Percentiles rank a stretch among this genome's conserved stretches.
Evolutionary conservation across 768 basidiomycete genomes (phyloP).

Genomic region (Thelephora ganbajun): DNA sequence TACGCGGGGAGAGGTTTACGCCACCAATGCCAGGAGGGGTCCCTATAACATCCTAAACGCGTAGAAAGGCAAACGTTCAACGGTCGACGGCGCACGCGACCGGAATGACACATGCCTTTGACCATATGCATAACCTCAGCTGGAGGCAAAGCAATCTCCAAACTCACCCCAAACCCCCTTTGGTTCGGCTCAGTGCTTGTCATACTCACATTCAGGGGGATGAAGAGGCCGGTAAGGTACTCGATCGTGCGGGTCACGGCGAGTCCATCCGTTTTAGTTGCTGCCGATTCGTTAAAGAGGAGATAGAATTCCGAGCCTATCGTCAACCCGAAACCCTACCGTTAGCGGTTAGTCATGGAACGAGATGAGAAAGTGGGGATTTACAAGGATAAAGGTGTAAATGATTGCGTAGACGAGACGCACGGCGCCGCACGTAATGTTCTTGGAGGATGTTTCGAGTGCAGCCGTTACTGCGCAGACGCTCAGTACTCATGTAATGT

Average conservation of each 20-base stretch:
- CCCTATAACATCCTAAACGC: slow-evolving; percentile 53
- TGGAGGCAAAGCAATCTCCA: neutral
- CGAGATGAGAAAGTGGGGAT: neutral
- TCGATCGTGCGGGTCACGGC: slow-evolving; percentile 9
- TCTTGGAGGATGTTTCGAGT: slow-evolving; percentile 69
- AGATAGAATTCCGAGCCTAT: slow-evolving; percentile 77
- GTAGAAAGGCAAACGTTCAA: neutral
- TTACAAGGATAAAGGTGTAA: slow-evolving; percentile 68
- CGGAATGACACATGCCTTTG: slow-evolving; percentile 12
- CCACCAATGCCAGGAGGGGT: slow-evolving; percentile 65
- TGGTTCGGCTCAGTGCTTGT: slow-evolving; percentile 4
- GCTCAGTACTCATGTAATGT: neutral
- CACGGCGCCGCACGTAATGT: slow-evolving; percentile 70
- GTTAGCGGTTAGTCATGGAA: neutral
- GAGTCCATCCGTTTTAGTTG: slow-evolving; percentile 16
- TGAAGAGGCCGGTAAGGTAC: slow-evolving; percentile 15
- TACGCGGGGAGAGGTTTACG: slow-evolving; percentile 71
- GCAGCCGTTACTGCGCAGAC: slow-evolving; percentile 50
- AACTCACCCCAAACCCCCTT: neutral
- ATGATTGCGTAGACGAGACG: slow-evolving; percentile 79
- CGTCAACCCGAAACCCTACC: slow-evolving; percentile 69
- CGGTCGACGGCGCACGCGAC: neutral
- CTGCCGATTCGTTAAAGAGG: slow-evolving; percentile 40
- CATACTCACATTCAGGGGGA: slow-evolving; percentile 16
- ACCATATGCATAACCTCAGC: slow-evolving; percentile 10